These are phyloP conservation scores for Pichia terricola DNA, from an alignment of 1,139 yeast genomes.

Conservation along the genomic window DNA sequence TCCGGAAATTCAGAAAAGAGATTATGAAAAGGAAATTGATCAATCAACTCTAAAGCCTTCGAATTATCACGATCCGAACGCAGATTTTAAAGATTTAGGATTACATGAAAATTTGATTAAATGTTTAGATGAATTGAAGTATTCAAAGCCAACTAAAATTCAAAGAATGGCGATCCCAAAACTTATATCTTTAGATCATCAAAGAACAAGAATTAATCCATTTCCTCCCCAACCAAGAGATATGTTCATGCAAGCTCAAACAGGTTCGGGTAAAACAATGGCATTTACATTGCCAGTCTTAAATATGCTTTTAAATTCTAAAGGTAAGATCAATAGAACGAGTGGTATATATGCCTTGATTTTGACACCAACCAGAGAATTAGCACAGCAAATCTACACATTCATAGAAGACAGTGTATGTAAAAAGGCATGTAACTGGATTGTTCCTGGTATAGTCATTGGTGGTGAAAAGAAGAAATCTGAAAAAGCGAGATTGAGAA, in stretches of 20 bases:
- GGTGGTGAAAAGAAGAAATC: constrained; percentile 94
- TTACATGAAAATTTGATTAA: constrained; percentile 43
- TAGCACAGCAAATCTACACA: constrained; percentile 83
- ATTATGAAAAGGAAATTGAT: constrained; percentile 25
- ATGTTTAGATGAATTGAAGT: constrained; percentile 52
- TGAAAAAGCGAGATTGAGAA: constrained; percentile 82
- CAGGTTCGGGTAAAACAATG: constrained; percentile 92
- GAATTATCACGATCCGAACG: constrained; percentile 68
- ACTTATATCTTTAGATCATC: constrained; percentile 28
- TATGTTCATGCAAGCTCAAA: constrained; percentile 83
- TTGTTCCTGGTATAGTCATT: constrained; percentile 87
- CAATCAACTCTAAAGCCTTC: constrained; percentile 47
- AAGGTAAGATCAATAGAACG: constrained; percentile 45
- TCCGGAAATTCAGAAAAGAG: constrained; percentile 31
- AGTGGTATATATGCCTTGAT: constrained; percentile 84
- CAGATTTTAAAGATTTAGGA: constrained; percentile 57
- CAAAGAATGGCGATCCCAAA: constrained; percentile 79
- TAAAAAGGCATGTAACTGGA: constrained; percentile 58
- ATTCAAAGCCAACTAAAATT: constrained; percentile 72
- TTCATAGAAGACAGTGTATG: constrained; percentile 58
- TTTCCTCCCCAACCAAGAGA: constrained; percentile 32
- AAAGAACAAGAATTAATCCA: constrained; percentile 27
- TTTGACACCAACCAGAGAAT: constrained; percentile 86
- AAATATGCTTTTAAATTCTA: constrained; percentile 51
- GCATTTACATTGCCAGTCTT: constrained; percentile 81